Evolutionary conservation across 2,329 filamentous ascomycete species (phyloP), one percentile per base, ranked within the genome.

Genomic region (Calonectria pseudoturangicola): DNA sequence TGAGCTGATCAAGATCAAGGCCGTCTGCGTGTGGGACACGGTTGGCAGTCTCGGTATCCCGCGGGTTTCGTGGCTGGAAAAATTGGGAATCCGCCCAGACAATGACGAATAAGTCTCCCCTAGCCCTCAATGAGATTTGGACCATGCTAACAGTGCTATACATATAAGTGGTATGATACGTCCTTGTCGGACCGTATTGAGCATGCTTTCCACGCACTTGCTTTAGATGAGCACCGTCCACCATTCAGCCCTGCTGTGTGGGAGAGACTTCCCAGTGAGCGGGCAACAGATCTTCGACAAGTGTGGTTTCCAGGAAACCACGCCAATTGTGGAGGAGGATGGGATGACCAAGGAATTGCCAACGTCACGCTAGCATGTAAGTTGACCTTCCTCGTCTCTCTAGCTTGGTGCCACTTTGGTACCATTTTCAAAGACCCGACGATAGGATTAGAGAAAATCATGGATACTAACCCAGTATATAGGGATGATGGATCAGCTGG

Each of bases 261-360:
- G 89, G 87, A 90, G 75, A 83, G 86, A 25, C 81, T 82, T 10
- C 81, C 82, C 30, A 83, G 85, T 36, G 82, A 80, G 43, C 77
- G 82, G 16, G 83, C 80, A 27, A 87, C 86, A 2, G 84, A 89
- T 71, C 82, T 89, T 54, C 84, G 87, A 33, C 88, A 89, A 73
- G 87, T 88, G 15, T 93, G 91, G 91, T 95, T 95, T 78, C 91
- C 93, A 0, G 93, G 93, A 8, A 90, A 89, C 63, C 93, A 95
- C 79, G 91, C 88, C 13, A 93, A 94, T 77, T 90, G 93, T 58
- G 93, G 93, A 5, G 93, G 93, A 39, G 93, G 93, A 2, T 93
- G 90, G 90, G 80, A 83, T 6, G 88, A 90, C 60, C 85, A 89
- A 72, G 87, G 86, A 54, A 83, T 86, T 25, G 81, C 85, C 3